Conservation (phyloP, 1,139 yeast genomes). For the Diutina catenulata region DNA sequence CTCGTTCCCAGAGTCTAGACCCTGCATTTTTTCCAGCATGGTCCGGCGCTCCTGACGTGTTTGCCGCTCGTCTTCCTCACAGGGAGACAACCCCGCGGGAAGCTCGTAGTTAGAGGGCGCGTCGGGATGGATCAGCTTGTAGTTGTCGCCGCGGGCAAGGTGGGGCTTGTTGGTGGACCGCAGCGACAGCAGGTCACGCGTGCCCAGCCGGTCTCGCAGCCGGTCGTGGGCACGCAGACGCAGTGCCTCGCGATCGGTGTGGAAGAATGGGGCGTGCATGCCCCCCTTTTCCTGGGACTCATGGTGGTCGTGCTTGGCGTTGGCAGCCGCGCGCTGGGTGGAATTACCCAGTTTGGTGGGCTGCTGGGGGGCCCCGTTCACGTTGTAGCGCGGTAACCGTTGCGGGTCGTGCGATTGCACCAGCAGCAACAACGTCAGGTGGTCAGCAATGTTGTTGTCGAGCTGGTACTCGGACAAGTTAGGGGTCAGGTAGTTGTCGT, state of each 20-base stretch:
- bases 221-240: not conserved
- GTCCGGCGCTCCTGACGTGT: constrained; percentile 36
- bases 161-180: constrained; percentile 27
- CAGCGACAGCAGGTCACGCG: constrained; percentile 3
- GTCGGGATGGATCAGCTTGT: constrained; percentile 34
- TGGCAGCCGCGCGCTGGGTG: no score
- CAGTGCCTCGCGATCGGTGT: not conserved
- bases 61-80: constrained; percentile 22
- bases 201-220: not conserved
- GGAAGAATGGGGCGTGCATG: not conserved
- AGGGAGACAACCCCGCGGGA: constrained; percentile 25
- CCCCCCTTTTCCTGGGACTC: no score
- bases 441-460: constrained; percentile 28
- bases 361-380: no score
- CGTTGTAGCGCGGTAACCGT: no score
- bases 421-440: constrained; percentile 22
- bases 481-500: constrained; percentile 30
- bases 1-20: not conserved
- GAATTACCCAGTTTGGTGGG: no score
- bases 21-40: constrained; percentile 15
- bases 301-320: no score
- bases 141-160: constrained; percentile 57
- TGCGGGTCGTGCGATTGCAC: constrained; percentile 30
- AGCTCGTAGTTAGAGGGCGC: constrained; percentile 33
- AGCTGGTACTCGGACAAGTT: constrained; percentile 37